phyloP scores from a whole-genome alignment of 2,329 filamentous ascomycete genomes.

The Trichoderma atrobrunneum region DNA sequence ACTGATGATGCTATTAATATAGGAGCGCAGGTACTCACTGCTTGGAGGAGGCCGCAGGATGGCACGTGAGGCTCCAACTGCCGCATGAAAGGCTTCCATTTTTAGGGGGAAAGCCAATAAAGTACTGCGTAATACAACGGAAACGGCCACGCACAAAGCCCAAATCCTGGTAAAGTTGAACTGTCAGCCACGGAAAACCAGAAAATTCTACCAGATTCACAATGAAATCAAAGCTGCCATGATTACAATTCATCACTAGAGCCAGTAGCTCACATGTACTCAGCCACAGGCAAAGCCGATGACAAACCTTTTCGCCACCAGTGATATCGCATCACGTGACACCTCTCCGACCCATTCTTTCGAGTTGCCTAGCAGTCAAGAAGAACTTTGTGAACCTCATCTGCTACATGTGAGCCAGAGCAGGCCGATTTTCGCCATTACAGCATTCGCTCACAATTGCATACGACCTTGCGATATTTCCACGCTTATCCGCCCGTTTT shows the following conservation, averaged over 20 bases:
- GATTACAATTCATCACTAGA: not conserved
- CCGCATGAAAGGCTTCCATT: not conserved
- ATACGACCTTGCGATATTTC: not conserved
- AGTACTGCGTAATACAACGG: not conserved
- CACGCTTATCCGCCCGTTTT: not conserved
- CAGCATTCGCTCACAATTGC: not conserved
- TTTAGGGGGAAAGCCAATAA: not conserved
- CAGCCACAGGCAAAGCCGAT: constrained; percentile 1
- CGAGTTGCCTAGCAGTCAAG: constrained; percentile 23
- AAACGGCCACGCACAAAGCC: not conserved
- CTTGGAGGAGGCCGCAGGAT: not conserved
- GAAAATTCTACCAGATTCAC: not conserved
- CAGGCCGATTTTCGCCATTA: constrained; percentile 1
- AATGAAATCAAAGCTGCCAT: not conserved
- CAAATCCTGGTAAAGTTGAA: not conserved
- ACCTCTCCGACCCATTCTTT: constrained; percentile 29
- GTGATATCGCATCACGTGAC: constrained; percentile 29
- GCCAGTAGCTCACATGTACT: not conserved
- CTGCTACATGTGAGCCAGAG: constrained; percentile 9
- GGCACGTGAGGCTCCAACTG: not conserved
- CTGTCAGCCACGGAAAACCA: not conserved
- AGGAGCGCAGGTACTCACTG: not conserved
- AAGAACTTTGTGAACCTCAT: constrained; percentile 27
- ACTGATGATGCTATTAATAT: not conserved
- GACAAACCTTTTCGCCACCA: constrained; percentile 15